Base-by-base conservation (phyloP, 805 yeast species). In the Candida sithepensis region DNA sequence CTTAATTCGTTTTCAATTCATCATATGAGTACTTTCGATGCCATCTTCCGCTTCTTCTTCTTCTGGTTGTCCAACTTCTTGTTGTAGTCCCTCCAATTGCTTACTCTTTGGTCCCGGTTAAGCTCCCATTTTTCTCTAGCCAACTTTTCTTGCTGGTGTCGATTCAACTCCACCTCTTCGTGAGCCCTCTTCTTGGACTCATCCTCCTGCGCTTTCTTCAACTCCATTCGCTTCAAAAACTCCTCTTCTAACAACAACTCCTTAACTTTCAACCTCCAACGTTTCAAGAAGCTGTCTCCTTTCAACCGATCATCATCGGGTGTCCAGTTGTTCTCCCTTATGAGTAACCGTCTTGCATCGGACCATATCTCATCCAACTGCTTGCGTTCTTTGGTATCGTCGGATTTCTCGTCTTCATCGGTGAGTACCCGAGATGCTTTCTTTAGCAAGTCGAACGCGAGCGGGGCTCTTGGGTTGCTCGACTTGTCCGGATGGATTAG, bases 401-500 rank as follows among this genome's bases (percentile, higher is more conserved):
- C 38, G 5, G 34, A 30, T 18, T 34, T 26, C 10, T 43, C 41
- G n/a, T 14, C 30, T 16, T 66, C 73, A 49, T 74, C 73, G 7
- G 42, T 39, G 12, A 76, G 54, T 4, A 63, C 65, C 0, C 70
- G 60, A 44, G 80, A 77, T 0, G 89, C 82, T 50, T 74, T 77
- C 52, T 81, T 80, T 44, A 84, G 62, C 32, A 70, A 47, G 56
- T 81, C 84, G 61, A 84, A 84, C 2, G 89, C 89, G 28, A 66
- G 73, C 0, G 86, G 79, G 0, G 89, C 88, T n/a, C 71, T 65
- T 0, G 71, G 66, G 53, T 83, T 76, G 26, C 64, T 59, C 1
- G 79, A 72, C 57, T 81, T 82, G 59, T 84, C 91, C 0, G 91
- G 91, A 60, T 84, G 91, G 16, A 84, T 77, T 48, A 81, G 63